Evolutionary conservation across 2,329 filamentous ascomycete species (phyloP).

Genomic region (Pseudohalonectria lignicola): DNA sequence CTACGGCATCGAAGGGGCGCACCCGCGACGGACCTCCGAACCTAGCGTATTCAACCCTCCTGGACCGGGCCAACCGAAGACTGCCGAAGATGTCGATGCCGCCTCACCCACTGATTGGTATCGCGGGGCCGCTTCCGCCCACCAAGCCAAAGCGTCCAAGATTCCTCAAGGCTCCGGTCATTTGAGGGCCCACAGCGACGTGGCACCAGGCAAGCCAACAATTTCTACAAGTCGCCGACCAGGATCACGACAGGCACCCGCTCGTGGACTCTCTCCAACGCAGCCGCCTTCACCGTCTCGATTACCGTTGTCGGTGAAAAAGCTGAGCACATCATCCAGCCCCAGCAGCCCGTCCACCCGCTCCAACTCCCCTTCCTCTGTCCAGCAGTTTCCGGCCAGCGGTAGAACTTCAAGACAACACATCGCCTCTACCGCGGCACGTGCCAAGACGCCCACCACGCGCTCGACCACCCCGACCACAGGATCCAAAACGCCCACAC

Average conservation of each 20-base stretch:
- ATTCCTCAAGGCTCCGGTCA: slow-evolving; percentile 21
- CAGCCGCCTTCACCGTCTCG: slow-evolving; percentile 19
- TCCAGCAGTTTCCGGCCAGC: slow-evolving; percentile 29
- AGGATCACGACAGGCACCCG: background rate
- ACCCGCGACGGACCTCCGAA: slow-evolving; percentile 57
- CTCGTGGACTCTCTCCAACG: slow-evolving; percentile 2
- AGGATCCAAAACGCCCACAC: slow-evolving; percentile 31
- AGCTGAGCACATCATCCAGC: slow-evolving; percentile 28
- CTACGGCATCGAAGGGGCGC: slow-evolving; percentile 45
- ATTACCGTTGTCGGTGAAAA: slow-evolving; percentile 25
- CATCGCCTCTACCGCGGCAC: slow-evolving; percentile 19
- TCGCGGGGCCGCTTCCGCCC: slow-evolving; percentile 22
- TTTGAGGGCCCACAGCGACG: slow-evolving; percentile 49
- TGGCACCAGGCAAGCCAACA: slow-evolving; percentile 11
- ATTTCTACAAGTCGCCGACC: background rate
- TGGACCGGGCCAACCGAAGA: no score
- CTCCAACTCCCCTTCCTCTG: slow-evolving; percentile 41
- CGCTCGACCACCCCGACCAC: slow-evolving; percentile 13
- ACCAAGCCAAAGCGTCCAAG: slow-evolving; percentile 7
- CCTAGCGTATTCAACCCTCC: slow-evolving; percentile 52
- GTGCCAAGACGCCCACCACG: slow-evolving; percentile 27
- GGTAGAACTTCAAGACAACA: slow-evolving; percentile 25
- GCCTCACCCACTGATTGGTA: slow-evolving; percentile 60
- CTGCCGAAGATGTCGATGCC: slow-evolving; percentile 43
- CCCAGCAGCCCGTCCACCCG: slow-evolving; percentile 42